Evolutionary conservation across 2,329 filamentous ascomycete species (phyloP).

Genomic region (Fusarium bactridioides): DNA sequence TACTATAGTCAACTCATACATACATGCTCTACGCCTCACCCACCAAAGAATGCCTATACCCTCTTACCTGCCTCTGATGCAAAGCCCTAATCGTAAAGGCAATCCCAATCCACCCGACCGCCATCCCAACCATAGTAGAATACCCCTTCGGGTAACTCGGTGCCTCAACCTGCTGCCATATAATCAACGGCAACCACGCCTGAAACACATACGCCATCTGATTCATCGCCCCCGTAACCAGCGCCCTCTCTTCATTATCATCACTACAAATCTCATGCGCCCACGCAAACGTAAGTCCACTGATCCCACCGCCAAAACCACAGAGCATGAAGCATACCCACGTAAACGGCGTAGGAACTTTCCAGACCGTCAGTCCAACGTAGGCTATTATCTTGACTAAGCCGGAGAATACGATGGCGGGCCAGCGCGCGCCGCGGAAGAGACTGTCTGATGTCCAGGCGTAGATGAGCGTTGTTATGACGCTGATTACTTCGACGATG

Average conservation of each 20-base stretch:
- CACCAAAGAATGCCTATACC: not conserved
- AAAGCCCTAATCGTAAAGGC: constrained; percentile 54
- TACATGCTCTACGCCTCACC: not conserved
- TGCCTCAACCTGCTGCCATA: constrained; percentile 72
- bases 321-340: constrained; percentile 69
- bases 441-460: constrained; percentile 72
- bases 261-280: constrained; percentile 59
- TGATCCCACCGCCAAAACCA: constrained; percentile 59
- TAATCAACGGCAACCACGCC: constrained; percentile 72
- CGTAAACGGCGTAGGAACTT: constrained; percentile 61
- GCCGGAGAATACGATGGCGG: constrained; percentile 66
- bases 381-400: constrained; percentile 52
- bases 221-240: constrained; percentile 75
- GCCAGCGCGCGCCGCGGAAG: constrained; percentile 68
- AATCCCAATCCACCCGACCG: constrained; percentile 57
- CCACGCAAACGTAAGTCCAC: constrained; percentile 58
- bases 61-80: constrained; percentile 15
- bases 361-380: constrained; percentile 52
- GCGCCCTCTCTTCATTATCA: constrained; percentile 70
- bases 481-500: constrained; percentile 61
- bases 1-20: not conserved
- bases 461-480: constrained; percentile 68
- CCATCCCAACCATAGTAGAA: constrained; percentile 61
- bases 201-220: constrained; percentile 75
- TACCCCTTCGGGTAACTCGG: constrained; percentile 69